Base-by-base conservation (phyloP, 768 basidiomycete species). In the Xanthoconium purpureum region DNA sequence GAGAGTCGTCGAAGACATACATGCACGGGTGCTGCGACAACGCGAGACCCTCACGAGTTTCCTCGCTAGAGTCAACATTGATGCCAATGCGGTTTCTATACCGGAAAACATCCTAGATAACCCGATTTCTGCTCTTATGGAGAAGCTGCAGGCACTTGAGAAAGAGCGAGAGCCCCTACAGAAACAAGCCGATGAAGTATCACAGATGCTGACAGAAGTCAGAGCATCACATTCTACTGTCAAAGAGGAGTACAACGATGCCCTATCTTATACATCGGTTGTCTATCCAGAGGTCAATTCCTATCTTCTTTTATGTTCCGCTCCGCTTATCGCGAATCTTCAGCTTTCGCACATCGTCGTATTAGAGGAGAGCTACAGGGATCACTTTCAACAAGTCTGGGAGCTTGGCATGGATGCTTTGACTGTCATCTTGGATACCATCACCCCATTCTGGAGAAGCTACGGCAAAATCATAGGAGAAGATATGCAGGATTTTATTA, bases 391-490 rank as follows among this genome's bases (percentile, higher is more conserved):
- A 61, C 86, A 89, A 59, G 70, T 91, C 50, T 91, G 88, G 88
- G 89, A 90, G 58, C 74, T 91, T 53, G 89, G 85, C 17, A 85
- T 90, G 80, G 87, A 89, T 55, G 84, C 84, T 0, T 74, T 91
- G 52, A 90, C 89, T 0, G 78, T 91, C 54, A 71, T 91, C 47
- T 76, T 91, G 43, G 89, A 90, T 63, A 85, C 83, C 3, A 84
- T 91, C 14, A 83, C 89, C 1, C 89, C 89, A 0, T 82, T 91
- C 65, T 91, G 89, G 89, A 77, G 89, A 58, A 88, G 80, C 35
- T 89, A 91, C 57, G 89, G 89, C 50, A 89, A 87, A 64, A 81
- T 82, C n/a, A 89, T 91, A 50, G 87, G 88, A 33, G 82, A 88
- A 65, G 89, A 91, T 63, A 78, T 89, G 43, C 84, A 85, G 46